Percentiles rank a stretch among this genome's conserved stretches.
Conservation (phyloP, 345 rosid species). For the Dipteronia sinensis region DNA sequence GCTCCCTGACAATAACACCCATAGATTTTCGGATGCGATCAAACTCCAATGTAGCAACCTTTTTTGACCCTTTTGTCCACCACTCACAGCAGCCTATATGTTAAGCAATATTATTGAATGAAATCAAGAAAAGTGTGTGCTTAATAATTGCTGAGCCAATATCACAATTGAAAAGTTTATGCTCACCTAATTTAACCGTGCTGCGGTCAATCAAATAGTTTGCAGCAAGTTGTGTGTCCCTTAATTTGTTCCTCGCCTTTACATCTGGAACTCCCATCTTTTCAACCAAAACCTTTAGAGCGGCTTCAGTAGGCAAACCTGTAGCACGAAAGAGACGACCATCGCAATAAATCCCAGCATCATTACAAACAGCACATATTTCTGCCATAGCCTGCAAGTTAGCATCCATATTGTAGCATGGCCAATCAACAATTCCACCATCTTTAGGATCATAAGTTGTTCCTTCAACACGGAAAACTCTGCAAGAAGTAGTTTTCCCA, state of each 20-base stretch:
- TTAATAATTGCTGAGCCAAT: neutral
- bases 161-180: slow-evolving; percentile 3
- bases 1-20: slow-evolving; percentile 76
- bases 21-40: slow-evolving; percentile 87
- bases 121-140: slow-evolving; percentile 14
- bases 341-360: slow-evolving; percentile 75
- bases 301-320: slow-evolving; percentile 97
- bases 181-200: slow-evolving; percentile 68
- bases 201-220: slow-evolving; percentile 61
- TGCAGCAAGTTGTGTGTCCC: slow-evolving; percentile 49
- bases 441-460: slow-evolving; percentile 97
- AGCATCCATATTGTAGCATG: slow-evolving; percentile 77
- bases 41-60: slow-evolving; percentile 82
- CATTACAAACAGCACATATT: slow-evolving; percentile 85
- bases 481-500: slow-evolving; percentile 50
- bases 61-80: slow-evolving; percentile 76
- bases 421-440: slow-evolving; percentile 90
- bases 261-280: slow-evolving; percentile 82
- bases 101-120: slow-evolving; percentile 7
- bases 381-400: slow-evolving; percentile 85
- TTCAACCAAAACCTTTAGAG: slow-evolving; percentile 88
- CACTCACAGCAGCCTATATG: slow-evolving; percentile 73
- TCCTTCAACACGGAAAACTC: slow-evolving; percentile 75
- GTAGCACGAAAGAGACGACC: slow-evolving; percentile 79
- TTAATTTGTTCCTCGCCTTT: slow-evolving; percentile 52